Evolutionary conservation across 108 stramenopile genomes (phyloP).

Genomic region (Skeletonema menzelii): DNA sequence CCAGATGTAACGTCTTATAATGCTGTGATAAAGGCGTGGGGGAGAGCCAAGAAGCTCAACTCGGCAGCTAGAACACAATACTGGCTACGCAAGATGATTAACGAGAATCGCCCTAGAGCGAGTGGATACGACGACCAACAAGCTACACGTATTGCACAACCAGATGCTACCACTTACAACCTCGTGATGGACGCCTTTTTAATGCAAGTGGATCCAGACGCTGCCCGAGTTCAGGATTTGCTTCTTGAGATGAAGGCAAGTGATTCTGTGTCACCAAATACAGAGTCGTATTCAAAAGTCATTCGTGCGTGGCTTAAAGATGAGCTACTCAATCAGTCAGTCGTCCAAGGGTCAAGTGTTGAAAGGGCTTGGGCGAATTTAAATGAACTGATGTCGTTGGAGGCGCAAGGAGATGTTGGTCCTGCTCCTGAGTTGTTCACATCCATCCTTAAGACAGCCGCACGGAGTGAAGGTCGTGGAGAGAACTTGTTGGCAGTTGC

Average conservation of each 20-base stretch:
- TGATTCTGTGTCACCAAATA: constrained; percentile 58
- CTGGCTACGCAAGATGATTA: constrained; percentile 74
- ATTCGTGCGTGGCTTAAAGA: constrained; percentile 73
- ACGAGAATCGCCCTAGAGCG: constrained; percentile 10
- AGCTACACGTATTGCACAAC: constrained; percentile 10
- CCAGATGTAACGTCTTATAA: constrained; percentile 67
- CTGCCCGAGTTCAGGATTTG: constrained; percentile 59
- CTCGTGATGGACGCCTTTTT: constrained; percentile 61
- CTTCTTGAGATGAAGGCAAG: constrained; percentile 61
- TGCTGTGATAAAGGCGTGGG: constrained; percentile 74
- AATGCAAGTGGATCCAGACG: constrained; percentile 35
- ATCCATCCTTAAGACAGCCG: constrained; percentile 50
- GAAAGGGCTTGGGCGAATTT: constrained; percentile 61
- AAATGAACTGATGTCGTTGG: constrained; percentile 45
- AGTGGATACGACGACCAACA: constrained; percentile 14
- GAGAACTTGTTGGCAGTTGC: constrained; percentile 38
- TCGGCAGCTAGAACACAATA: constrained; percentile 60
- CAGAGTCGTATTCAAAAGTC: constrained; percentile 68
- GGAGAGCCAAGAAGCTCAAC: constrained; percentile 47
- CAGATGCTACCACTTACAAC: constrained; percentile 64
- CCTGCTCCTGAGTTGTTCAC: constrained; percentile 55
- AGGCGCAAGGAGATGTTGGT: constrained; percentile 32
- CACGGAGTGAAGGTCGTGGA: constrained; percentile 10
- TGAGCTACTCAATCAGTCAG: constrained; percentile 25
- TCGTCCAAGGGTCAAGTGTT: constrained; percentile 41